Conservation (phyloP, 805 yeast species). For the Isabelozyma rhagii region DNA sequence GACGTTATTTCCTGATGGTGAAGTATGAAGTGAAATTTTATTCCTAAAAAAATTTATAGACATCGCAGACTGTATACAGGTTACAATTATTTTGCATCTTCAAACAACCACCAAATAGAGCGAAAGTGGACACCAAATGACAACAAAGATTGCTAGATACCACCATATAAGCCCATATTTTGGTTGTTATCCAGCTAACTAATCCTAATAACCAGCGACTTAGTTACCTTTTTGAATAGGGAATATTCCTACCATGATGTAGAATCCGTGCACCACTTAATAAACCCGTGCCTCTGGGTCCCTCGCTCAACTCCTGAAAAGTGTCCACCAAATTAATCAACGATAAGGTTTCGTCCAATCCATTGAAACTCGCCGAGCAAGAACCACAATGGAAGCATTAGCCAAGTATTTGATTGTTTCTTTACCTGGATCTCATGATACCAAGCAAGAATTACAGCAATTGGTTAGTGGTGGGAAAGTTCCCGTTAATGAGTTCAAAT, state of each 20-base stretch:
- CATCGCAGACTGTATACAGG: background rate
- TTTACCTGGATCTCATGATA: conserved; percentile 51
- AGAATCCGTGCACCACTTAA: background rate
- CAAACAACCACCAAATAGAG: no score
- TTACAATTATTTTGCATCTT: background rate
- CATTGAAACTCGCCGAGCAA: background rate
- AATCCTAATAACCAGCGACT: no score
- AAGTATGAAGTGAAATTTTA: background rate
- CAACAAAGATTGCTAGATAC: no score
- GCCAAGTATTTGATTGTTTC: conserved; percentile 54
- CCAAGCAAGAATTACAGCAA: conserved; percentile 53
- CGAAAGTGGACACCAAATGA: no score
- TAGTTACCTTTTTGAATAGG: no score
- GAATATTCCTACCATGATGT: background rate
- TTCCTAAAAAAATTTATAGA: conserved; percentile 3
- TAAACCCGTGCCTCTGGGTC: background rate
- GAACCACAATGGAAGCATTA: conserved; percentile 25
- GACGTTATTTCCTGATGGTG: background rate
- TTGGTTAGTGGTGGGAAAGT: conserved; percentile 55
- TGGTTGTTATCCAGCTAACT: no score
- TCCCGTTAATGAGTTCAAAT: conserved; percentile 52
- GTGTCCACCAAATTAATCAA: background rate
- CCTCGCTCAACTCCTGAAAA: background rate
- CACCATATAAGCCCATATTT: no score
- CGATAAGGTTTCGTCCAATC: background rate